phyloP scores from a whole-genome alignment of 1,139 yeast species.

The Saccharomycopsis crataegensis region DNA sequence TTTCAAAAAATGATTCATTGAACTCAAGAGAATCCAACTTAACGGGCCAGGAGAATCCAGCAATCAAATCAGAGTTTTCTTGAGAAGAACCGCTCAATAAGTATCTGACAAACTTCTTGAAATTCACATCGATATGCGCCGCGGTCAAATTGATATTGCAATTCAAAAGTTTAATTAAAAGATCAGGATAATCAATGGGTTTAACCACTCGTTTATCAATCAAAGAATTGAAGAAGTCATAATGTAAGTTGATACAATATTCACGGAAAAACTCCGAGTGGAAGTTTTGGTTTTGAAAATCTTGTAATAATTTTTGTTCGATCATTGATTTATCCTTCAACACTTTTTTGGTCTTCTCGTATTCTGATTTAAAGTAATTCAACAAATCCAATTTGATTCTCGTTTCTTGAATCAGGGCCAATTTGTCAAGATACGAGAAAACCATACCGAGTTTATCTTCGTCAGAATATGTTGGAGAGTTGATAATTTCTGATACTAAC shows the following conservation, averaged over 20 bases:
- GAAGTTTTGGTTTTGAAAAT: neutral
- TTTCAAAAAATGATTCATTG: neutral
- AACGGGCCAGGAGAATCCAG: constrained; percentile 9
- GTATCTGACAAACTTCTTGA: constrained; percentile 2
- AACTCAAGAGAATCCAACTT: neutral
- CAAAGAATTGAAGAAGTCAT: constrained; percentile 5
- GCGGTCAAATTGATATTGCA: constrained; percentile 11
- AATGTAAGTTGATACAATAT: constrained; percentile 1
- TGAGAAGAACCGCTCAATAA: constrained; percentile 7
- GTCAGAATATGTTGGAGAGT: neutral
- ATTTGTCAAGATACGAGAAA: neutral
- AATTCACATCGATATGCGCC: neutral
- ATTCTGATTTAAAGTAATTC: neutral
- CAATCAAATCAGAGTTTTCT: constrained; percentile 8
- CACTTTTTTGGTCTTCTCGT: neutral
- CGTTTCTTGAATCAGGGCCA: neutral
- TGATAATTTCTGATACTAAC: neutral
- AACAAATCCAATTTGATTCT: constrained; percentile 1
- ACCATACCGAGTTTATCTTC: neutral
- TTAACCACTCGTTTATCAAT: neutral
- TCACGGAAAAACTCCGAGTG: neutral
- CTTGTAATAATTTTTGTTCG: neutral
- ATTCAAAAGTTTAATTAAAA: constrained; percentile 5
- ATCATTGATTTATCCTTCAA: neutral
- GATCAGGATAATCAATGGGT: constrained; percentile 6